Evolutionary conservation across 768 basidiomycete genomes (phyloP).

Genomic region (Tulasnella sp.): DNA sequence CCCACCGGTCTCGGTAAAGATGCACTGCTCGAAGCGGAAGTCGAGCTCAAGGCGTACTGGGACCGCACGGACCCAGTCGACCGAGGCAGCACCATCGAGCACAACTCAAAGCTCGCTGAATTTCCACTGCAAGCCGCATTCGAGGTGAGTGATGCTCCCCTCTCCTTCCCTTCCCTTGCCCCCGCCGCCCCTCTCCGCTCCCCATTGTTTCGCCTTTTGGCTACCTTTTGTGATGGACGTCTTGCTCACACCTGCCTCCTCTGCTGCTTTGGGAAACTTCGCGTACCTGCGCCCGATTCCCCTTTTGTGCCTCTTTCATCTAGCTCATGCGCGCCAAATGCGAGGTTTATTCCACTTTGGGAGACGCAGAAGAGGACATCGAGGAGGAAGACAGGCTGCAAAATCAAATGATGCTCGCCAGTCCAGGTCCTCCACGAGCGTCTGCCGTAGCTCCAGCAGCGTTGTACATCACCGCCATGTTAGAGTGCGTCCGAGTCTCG

Average conservation of each 20-base stretch:
- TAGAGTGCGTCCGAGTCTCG: conserved; percentile 66
- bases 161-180: conserved; percentile 30
- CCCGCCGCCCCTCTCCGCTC: too few species aligned
- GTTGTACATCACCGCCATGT: conserved; percentile 84
- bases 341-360: conserved; percentile 81
- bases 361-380: conserved; percentile 73
- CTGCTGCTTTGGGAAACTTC: neutral
- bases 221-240: neutral
- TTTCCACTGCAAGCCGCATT: conserved; percentile 73
- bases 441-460: conserved; percentile 73
- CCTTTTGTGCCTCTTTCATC: conserved; percentile 30
- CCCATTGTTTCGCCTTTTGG: conserved; percentile 14
- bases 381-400: conserved; percentile 59
- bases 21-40: conserved; percentile 86
- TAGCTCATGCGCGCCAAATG: conserved; percentile 81
- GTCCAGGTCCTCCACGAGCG: conserved; percentile 49
- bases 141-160: conserved; percentile 55
- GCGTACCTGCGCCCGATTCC: neutral
- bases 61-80: conserved; percentile 54
- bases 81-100: conserved; percentile 29
- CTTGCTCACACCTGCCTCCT: conserved; percentile 8
- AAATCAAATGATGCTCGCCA: conserved; percentile 52
- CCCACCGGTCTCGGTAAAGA: conserved; percentile 86
- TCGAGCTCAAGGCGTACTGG: conserved; percentile 87
- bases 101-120: conserved; percentile 53